Base-by-base conservation (phyloP, 305 asterid genomes). In the Ruellia speciosa region DNA sequence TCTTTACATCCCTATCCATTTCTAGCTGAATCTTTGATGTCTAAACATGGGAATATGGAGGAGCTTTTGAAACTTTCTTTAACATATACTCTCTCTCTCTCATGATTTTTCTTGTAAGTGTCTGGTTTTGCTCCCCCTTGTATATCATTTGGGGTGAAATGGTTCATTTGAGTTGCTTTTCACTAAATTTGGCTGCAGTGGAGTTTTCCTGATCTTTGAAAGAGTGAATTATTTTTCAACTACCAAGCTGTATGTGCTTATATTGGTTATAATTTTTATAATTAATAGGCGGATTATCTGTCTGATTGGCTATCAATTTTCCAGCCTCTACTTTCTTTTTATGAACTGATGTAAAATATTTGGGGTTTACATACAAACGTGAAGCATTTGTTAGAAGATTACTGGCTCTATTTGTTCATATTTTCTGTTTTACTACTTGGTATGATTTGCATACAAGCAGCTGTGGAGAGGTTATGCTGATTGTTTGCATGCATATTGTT, bases 331-430 rank as follows among this genome's bases (percentile, higher is more conserved):
- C 4, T 24, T 4, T 24, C 31, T 24, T 24, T 1, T 24, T 24
- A 24, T 24, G 31, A 24, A 24, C 31, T 4, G 4, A 24, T 24
- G 31, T 24, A 24, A 24, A 4, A 24, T 24, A 24, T 24, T 24
- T 24, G 31, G 31, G 31, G 31, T 24, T 24, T 24, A 24, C 31
- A 24, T 4, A 24, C 2, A 4, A 24, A 37, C 6, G 6, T 47
- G 6, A 24, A 18, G 14, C 41, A 48, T 14, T 41, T 50, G 54
- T 58, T 69, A 18, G 39, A 57, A 49, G 53, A 52, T 52, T 39
- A 9, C 41, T 24, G 19, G 0, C 12, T 15, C 34, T 43, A 39
- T 37, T 35, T 68, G 13, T 69, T 45, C 52, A 51, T 56, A 46
- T 31, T 14, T 43, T 60, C 52, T 0, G 17, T 55, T 62, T 18